Percentiles rank a stretch among this genome's conserved stretches.
Evolutionary conservation across 139 green algal species (phyloP).

Genomic region (Spirogloea muscicola): DNA sequence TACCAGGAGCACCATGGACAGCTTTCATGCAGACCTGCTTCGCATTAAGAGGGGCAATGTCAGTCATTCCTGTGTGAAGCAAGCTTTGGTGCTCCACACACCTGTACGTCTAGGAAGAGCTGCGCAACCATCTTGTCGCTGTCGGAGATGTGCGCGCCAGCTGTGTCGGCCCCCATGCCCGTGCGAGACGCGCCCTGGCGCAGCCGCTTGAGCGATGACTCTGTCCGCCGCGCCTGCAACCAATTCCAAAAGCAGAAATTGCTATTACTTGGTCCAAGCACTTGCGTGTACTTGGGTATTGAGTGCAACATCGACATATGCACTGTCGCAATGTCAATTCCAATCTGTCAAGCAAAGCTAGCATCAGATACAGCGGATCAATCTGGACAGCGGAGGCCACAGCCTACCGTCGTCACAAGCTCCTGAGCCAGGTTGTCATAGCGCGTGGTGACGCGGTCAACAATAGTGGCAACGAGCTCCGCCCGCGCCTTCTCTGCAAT

Average conservation of each 20-base stretch:
- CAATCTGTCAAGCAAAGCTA: background rate
- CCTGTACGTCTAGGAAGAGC: constrained; percentile 49
- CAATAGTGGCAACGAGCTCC: constrained; percentile 46
- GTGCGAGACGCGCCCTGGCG: constrained; percentile 50
- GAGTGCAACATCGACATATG: too few relatives aligned
- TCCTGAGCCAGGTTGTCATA: constrained; percentile 67
- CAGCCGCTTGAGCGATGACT: constrained; percentile 76
- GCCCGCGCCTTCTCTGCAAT: background rate
- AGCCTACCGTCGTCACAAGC: constrained; percentile 69
- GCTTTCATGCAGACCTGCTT: background rate
- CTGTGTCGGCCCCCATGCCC: constrained; percentile 36
- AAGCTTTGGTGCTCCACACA: too few relatives aligned
- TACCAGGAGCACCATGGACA: background rate
- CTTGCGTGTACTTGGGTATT: too few relatives aligned
- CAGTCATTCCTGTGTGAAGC: background rate
- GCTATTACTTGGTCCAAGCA: too few relatives aligned
- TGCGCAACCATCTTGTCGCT: constrained; percentile 81
- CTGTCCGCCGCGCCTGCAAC: constrained; percentile 70
- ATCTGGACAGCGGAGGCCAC: background rate
- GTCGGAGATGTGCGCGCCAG: constrained; percentile 60
- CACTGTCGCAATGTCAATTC: background rate
- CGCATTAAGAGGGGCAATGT: constrained; percentile 5
- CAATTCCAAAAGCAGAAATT: too few relatives aligned
- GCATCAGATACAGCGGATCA: background rate
- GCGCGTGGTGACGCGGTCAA: constrained; percentile 42